Evolutionary conservation across 495 filamentous ascomycete species (phyloP), one percentile per base, ranked within the genome.

Genomic region (Penicillium antarcticum): DNA sequence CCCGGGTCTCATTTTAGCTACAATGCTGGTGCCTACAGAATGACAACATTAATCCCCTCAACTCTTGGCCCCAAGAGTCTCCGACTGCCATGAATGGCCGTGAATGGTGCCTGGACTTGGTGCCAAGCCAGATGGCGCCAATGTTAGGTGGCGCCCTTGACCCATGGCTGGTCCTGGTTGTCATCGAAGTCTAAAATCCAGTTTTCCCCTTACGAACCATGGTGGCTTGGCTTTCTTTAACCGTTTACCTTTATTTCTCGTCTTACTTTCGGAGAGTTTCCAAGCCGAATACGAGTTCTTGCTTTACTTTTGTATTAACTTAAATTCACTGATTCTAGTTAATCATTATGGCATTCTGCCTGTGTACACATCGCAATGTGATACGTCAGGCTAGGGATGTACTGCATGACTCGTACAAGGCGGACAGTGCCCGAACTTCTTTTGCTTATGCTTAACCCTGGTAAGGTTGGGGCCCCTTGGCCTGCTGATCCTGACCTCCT

Each of bases 361-460:
- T 21, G 19, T 12, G 26, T 31, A 33, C 43, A 33, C 17, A 47
- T 56, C 42, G 37, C 42, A 53, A 48, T 62, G 52, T 65, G 62
- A 65, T 60, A 57, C 51, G 51, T 56, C 62, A 53, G 45, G 32
- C 50, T 9, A 62, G 60, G 55, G 55, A 60, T 58, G 41, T 26
- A 21, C 26, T 42, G 50, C 58, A 62, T 63, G 60, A 60, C 49
- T 65, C 58, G 55, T 51, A 56, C 47, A 11, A 52, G 35, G 38
- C 58, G 54, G 60, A 54, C 60, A 50, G 41, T 56, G 62, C 40
- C 62, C 62, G 56, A 65, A 55, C 55, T 52, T 57, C 62, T 57
- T 50, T 34, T 62, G 60, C 62, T 70, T 73, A 73, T 72, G 70
- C 70, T 73, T 73, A 73, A 73, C 68, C 63, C 67, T 58, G 70